A percentile compares a stretch with the other conserved stretches of the same genome.
phyloP scores from a whole-genome alignment of 129 eudicot species.

The Arctium lappa region DNA sequence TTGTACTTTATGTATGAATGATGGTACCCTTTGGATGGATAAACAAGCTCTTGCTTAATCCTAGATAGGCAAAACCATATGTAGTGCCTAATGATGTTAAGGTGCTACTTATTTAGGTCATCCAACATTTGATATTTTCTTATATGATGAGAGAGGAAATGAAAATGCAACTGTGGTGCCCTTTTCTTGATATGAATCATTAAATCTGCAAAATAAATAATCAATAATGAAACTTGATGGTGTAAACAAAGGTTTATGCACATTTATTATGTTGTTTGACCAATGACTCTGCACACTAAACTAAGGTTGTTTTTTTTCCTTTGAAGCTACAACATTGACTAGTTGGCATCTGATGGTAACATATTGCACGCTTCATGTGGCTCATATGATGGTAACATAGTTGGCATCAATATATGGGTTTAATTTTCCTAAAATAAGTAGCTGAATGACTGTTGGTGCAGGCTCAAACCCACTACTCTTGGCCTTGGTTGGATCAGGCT shows the following conservation, averaged over 20 bases:
- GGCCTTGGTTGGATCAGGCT: too few species aligned
- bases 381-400: constrained; percentile 84
- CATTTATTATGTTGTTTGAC: neutral
- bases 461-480: too few species aligned
- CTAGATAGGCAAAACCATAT: neutral
- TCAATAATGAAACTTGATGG: neutral
- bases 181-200: neutral
- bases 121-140: neutral
- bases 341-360: too few species aligned
- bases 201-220: neutral
- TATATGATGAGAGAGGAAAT: neutral
- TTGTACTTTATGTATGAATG: neutral
- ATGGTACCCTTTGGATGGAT: neutral
- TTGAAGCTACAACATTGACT: constrained; percentile 37
- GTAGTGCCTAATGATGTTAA: neutral
- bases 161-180: neutral
- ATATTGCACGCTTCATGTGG: constrained; percentile 33
- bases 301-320: neutral
- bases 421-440: too few species aligned
- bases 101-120: neutral
- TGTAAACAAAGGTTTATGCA: constrained; percentile 12
- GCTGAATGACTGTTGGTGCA: too few species aligned
- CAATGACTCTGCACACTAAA: neutral
- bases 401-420: too few species aligned
- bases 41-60: neutral